These are phyloP conservation scores for Fusarium gaditjirri DNA, from an alignment of 2,329 filamentous ascomycete genomes.

Conservation along the genomic window DNA sequence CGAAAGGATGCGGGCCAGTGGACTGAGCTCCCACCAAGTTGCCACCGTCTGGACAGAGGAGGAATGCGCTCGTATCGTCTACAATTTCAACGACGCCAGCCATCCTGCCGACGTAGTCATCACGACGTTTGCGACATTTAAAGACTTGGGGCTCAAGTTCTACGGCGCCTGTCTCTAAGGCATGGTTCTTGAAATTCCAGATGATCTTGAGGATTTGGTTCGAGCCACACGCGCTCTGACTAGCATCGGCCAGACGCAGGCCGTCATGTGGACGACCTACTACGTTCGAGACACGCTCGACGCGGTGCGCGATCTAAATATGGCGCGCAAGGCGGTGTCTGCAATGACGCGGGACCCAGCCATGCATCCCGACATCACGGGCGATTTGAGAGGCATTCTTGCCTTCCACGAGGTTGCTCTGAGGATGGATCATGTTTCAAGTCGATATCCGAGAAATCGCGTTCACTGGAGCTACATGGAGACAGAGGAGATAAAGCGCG, in stretches of 20 bases:
- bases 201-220: not conserved
- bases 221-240: not conserved
- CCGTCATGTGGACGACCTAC: rapidly evolving
- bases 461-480: not conserved
- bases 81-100: not conserved
- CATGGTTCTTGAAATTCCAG: not conserved
- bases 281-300: not conserved
- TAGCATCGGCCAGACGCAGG: not conserved
- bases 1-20: not conserved
- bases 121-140: not conserved
- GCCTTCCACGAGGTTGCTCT: not conserved
- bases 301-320: too few relatives aligned
- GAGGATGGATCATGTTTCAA: not conserved
- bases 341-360: rapidly evolving
- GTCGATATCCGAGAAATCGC: not conserved
- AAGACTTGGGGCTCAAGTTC: not conserved
- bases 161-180: not conserved
- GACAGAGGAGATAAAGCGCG: not conserved
- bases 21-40: not conserved
- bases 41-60: not conserved
- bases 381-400: not conserved
- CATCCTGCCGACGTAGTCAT: not conserved
- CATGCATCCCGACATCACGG: not conserved
- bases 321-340: not conserved
- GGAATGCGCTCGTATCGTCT: rapidly evolving